Evolutionary conservation across 768 basidiomycete genomes (phyloP).

Genomic region (Serendipita sp.): DNA sequence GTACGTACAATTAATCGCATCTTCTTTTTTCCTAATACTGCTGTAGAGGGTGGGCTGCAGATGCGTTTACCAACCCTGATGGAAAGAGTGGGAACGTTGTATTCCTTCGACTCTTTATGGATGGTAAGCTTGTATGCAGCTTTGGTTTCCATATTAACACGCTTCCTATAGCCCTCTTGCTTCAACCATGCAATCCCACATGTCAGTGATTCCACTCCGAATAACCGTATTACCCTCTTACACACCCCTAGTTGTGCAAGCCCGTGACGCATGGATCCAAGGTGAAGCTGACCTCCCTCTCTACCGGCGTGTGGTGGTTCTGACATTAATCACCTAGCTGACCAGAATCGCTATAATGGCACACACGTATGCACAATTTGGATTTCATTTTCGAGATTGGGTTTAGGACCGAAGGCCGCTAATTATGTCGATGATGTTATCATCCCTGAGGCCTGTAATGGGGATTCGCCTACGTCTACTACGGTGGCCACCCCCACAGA

Average conservation of each 20-base stretch:
- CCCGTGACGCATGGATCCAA: conserved; percentile 36
- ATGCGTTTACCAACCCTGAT: conserved; percentile 26
- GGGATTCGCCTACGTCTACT: not conserved
- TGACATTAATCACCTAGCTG: no score
- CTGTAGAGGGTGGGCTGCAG: conserved; percentile 10
- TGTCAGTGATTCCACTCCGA: conserved; percentile 20
- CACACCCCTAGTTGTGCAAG: conserved; percentile 12
- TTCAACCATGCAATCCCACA: conserved; percentile 34
- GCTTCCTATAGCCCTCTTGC: conserved; percentile 22
- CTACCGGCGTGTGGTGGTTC: no score
- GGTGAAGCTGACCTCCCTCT: conserved; percentile 23
- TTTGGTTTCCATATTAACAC: no score
- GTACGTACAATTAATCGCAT: not conserved
- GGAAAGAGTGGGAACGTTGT: conserved; percentile 32
- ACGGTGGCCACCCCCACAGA: no score
- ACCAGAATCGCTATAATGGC: conserved; percentile 24
- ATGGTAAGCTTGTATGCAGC: no score
- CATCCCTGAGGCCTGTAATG: conserved; percentile 17
- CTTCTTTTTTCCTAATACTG: not conserved
- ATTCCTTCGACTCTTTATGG: conserved; percentile 35
- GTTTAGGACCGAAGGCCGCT: conserved; percentile 25
- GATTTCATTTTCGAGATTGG: conserved; percentile 14
- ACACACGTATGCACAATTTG: conserved; percentile 24
- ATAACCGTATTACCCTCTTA: not conserved
- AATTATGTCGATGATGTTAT: conserved; percentile 19